A percentile compares a stretch with the other conserved stretches of the same genome.
Evolutionary conservation across 306 rosid species (phyloP).

Genomic region (Quillaja saponaria): DNA sequence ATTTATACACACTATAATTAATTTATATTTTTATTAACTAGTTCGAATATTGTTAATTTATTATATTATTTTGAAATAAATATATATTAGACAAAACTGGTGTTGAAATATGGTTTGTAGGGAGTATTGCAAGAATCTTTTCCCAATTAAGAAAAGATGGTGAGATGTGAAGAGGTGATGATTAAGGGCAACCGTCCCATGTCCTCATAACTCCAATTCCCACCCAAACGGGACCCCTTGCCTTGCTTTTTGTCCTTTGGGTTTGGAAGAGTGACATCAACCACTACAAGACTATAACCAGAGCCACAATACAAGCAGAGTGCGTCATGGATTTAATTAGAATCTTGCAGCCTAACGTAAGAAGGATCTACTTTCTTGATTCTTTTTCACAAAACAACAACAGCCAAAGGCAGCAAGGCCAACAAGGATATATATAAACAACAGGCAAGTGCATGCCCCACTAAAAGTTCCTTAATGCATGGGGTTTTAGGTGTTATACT

Average conservation of each 20-base stretch:
- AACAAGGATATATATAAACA: background rate
- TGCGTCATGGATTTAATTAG: conserved; percentile 46
- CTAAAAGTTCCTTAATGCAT: conserved; percentile 44
- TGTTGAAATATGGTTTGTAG: too few relatives aligned
- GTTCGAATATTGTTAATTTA: too few relatives aligned
- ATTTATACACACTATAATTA: too few relatives aligned
- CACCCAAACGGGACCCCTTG: conserved; percentile 38
- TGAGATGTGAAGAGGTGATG: conserved; percentile 29
- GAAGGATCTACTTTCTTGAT: conserved; percentile 57
- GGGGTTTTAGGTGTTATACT: conserved; percentile 42
- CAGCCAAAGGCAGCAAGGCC: conserved; percentile 7
- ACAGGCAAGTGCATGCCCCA: conserved; percentile 14
- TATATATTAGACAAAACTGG: too few relatives aligned
- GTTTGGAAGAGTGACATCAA: conserved; percentile 53
- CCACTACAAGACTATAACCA: conserved; percentile 31
- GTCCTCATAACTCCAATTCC: conserved; percentile 35
- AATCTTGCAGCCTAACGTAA: conserved; percentile 54
- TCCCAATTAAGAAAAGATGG: conserved; percentile 34
- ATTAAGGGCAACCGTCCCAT: conserved; percentile 19
- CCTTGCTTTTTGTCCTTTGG: conserved; percentile 58
- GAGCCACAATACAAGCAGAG: conserved; percentile 40
- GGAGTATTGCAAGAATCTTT: conserved; percentile 24
- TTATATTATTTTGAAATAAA: too few relatives aligned
- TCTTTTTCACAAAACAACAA: conserved; percentile 27
- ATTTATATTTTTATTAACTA: too few relatives aligned